phyloP scores from a whole-genome alignment of 139 green algal species.

The Yamagishiella unicocca region DNA sequence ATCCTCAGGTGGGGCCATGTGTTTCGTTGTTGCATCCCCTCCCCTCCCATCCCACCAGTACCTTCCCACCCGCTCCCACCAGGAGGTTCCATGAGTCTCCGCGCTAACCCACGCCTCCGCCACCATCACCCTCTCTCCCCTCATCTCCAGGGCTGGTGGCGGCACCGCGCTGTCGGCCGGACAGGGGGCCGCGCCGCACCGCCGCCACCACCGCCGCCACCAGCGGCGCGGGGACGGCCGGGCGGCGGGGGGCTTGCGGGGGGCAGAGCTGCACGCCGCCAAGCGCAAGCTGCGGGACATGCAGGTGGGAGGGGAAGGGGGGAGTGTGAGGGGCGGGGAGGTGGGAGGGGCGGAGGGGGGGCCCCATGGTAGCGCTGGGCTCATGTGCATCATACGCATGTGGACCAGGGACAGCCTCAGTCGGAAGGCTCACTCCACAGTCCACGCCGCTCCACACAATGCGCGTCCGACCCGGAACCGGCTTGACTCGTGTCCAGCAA shows the following conservation, averaged over 20 bases:
- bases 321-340: too few relatives aligned
- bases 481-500: too few relatives aligned
- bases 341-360: background rate
- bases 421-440: too few relatives aligned
- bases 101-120: too few relatives aligned
- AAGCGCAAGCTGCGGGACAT: slow-evolving; percentile 53
- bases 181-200: background rate
- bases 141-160: background rate
- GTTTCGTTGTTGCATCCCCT: background rate
- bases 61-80: too few relatives aligned
- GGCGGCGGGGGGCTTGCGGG: background rate
- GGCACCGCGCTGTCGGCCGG: background rate
- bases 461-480: too few relatives aligned
- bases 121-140: background rate
- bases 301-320: slow-evolving; percentile 14
- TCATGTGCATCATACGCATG: too few relatives aligned
- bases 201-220: background rate
- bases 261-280: slow-evolving; percentile 18
- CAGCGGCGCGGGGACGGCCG: background rate
- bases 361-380: too few relatives aligned
- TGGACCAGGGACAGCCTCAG: too few relatives aligned
- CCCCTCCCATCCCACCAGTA: background rate
- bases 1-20: slow-evolving; percentile 10
- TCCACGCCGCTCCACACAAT: too few relatives aligned
- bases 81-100: too few relatives aligned